Evolutionary conservation across 1,139 yeast species (phyloP).

Genomic region (Suhomyces wounanorum): DNA sequence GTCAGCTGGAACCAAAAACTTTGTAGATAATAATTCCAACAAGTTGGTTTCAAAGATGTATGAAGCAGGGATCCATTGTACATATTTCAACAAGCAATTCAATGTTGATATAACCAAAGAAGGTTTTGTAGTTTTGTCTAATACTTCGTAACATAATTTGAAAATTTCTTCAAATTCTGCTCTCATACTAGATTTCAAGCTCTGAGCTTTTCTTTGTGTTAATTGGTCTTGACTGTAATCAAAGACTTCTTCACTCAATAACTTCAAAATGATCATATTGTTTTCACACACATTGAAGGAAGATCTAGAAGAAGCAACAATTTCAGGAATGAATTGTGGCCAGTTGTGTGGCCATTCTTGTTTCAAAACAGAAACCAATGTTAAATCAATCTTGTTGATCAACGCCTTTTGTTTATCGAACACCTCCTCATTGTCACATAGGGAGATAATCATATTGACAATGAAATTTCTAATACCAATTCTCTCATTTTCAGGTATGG

Average conservation of each 20-base stretch:
- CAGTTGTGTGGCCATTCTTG: constrained; percentile 99
- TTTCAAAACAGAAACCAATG: constrained; percentile 88
- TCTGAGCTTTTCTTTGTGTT: constrained; percentile 92
- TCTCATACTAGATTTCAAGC: constrained; percentile 79
- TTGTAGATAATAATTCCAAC: constrained; percentile 67
- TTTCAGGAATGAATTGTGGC: constrained; percentile 96
- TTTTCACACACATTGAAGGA: constrained; percentile 95
- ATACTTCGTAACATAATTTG: constrained; percentile 87
- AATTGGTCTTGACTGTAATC: constrained; percentile 93
- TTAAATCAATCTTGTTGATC: constrained; percentile 90
- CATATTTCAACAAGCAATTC: constrained; percentile 77
- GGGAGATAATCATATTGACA: constrained; percentile 88
- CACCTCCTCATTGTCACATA: constrained; percentile 83
- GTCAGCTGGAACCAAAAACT: constrained; percentile 76
- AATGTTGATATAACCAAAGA: constrained; percentile 84
- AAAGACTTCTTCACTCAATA: constrained; percentile 92
- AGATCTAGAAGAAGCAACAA: constrained; percentile 80
- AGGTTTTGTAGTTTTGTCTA: constrained; percentile 84
- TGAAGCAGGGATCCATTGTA: constrained; percentile 92
- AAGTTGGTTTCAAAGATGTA: constrained; percentile 88
- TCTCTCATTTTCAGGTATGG: constrained; percentile 82
- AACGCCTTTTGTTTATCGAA: constrained; percentile 78
- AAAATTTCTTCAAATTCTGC: constrained; percentile 92
- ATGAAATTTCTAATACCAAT: constrained; percentile 89
- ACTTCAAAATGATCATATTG: constrained; percentile 87